These are phyloP conservation scores for Epichloe amarillans DNA, from an alignment of 2,329 filamentous ascomycete genomes.

Conservation along the genomic window DNA sequence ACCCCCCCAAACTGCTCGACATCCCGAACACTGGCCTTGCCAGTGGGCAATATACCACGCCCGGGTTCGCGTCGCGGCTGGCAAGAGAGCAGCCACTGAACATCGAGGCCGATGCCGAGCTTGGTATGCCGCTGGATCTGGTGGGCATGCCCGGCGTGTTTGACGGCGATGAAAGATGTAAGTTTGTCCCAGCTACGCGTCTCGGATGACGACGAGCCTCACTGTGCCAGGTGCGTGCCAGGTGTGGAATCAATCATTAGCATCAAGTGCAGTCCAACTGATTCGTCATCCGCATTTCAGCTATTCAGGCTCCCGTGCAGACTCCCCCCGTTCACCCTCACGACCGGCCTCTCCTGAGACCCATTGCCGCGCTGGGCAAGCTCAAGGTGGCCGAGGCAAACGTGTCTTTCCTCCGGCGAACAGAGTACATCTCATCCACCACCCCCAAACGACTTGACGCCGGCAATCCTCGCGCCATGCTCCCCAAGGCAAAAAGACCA, in stretches of 20 bases:
- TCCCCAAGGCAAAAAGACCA: slow-evolving; percentile 20
- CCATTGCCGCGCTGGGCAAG: slow-evolving; percentile 75
- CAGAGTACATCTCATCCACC: slow-evolving; percentile 76
- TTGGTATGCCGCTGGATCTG: slow-evolving; percentile 93
- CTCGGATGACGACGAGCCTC: too few species aligned
- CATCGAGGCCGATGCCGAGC: slow-evolving; percentile 92
- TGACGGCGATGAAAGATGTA: slow-evolving; percentile 88
- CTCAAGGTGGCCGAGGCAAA: slow-evolving; percentile 61
- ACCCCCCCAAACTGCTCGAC: slow-evolving; percentile 90
- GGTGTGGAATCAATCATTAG: too few species aligned
- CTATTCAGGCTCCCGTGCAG: slow-evolving; percentile 67
- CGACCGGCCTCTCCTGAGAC: slow-evolving; percentile 72
- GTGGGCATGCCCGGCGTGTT: slow-evolving; percentile 92
- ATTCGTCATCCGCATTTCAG: slow-evolving; percentile 28
- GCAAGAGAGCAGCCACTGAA: slow-evolving; percentile 87
- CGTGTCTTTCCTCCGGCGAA: slow-evolving; percentile 88
- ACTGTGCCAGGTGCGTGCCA: too few species aligned
- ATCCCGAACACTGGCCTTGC: slow-evolving; percentile 88
- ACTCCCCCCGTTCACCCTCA: slow-evolving; percentile 63
- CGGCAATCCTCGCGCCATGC: slow-evolving; percentile 27
- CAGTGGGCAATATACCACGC: slow-evolving; percentile 77
- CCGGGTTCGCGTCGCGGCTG: slow-evolving; percentile 78
- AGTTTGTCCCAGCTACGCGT: slow-evolving; percentile 8
- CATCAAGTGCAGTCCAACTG: not conserved
- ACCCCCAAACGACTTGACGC: slow-evolving; percentile 35